Evolutionary conservation across 208 protist genomes (phyloP), one percentile per base, ranked within the genome.

Genomic region (Trypanosoma conorhini): DNA sequence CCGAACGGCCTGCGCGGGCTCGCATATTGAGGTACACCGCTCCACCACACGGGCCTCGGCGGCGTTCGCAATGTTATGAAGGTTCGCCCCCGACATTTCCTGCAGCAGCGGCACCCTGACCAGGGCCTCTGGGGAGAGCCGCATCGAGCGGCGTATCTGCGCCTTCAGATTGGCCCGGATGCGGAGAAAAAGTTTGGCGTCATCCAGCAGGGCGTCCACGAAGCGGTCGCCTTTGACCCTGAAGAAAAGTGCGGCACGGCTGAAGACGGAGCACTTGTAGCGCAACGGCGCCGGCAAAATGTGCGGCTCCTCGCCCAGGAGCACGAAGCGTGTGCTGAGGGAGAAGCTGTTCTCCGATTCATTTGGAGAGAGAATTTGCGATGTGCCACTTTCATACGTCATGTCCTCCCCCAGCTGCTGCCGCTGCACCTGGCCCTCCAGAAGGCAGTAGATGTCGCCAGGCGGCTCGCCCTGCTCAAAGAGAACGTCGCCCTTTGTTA

Each of bases 291-390:
- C 81, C 0, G 88, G 87, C 9, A 96, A 71, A 51, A 96, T 77
- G 74, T 93, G 84, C 31, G 89, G 84, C 75, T 96, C 92, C 69
- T 94, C 92, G 30, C 92, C 92, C 17, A 96, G 70, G 31, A 96
- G 73, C 40, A 91, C 5, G 72, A 88, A 94, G n/a, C 92, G 91
- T 5, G 86, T 87, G 19, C 65, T 65, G 17, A 81, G 67, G 28
- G 74, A 72, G 66, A 91, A 82, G 13, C 72, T 79, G 48, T 67
- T 70, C 26, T 76, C 60, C 61, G 89, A 85, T 59, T 83, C 76
- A 72, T 87, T 93, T 17, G 77, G 83, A 26, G 78, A 58, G 1
- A 94, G 65, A 22, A 86, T 62, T 70, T 94, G 88, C 26, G 67
- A 59, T 22, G 80, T 80, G 17, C 85, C 78, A 19, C 61, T 67